Evolutionary conservation across 2,329 filamentous ascomycete species (phyloP).

Genomic region (Botrytis deweyae): DNA sequence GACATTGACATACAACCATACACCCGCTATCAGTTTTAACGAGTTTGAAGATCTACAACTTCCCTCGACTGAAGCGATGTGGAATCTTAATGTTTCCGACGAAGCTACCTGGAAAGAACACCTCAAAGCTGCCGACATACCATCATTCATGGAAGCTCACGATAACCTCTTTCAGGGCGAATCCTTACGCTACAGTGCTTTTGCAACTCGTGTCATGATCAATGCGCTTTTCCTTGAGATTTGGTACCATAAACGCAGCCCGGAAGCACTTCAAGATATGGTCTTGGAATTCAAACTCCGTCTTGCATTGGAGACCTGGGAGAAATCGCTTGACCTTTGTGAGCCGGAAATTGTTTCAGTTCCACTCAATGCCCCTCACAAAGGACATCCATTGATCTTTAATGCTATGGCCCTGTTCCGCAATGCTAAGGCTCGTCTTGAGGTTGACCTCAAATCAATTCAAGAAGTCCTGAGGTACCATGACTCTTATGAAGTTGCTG

Average conservation of each 20-base stretch:
- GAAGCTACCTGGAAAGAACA: slow-evolving; percentile 83
- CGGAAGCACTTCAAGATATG: slow-evolving; percentile 94
- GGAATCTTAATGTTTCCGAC: slow-evolving; percentile 79
- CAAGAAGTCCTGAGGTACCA: slow-evolving; percentile 95
- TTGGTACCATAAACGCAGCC: slow-evolving; percentile 98
- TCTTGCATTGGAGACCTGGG: slow-evolving; percentile 96
- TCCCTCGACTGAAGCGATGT: slow-evolving; percentile 89
- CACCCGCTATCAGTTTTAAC: slow-evolving; percentile 95
- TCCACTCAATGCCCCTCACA: slow-evolving; percentile 89
- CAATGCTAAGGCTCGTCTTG: slow-evolving; percentile 85
- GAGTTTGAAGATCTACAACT: slow-evolving; percentile 93
- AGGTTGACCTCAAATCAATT: slow-evolving; percentile 93
- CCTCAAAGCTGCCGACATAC: slow-evolving; percentile 66
- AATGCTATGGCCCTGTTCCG: slow-evolving; percentile 97
- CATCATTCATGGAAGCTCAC: slow-evolving; percentile 91
- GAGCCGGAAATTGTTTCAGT: slow-evolving; percentile 88
- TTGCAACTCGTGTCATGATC: slow-evolving; percentile 97
- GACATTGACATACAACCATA: slow-evolving; percentile 96
- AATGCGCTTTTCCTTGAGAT: slow-evolving; percentile 97
- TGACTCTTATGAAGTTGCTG: slow-evolving; percentile 94
- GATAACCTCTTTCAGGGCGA: slow-evolving; percentile 95
- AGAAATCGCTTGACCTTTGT: slow-evolving; percentile 90
- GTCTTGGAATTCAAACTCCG: slow-evolving; percentile 98
- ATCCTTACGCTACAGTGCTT: slow-evolving; percentile 86
- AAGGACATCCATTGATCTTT: slow-evolving; percentile 94